Evolutionary conservation across 306 rosid species (phyloP).

Genomic region (Aeschynomene evenia): DNA sequence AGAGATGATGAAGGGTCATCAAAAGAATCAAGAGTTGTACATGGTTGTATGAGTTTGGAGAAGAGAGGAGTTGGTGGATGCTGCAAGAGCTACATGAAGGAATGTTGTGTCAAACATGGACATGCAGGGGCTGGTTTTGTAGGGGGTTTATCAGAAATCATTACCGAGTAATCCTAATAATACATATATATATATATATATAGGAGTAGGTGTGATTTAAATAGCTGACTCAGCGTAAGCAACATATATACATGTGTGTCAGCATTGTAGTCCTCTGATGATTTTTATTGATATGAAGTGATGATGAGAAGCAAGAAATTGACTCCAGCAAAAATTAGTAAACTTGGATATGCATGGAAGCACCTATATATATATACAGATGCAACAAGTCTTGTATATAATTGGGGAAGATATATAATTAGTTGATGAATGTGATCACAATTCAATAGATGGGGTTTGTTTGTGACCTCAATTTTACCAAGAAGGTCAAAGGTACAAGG

Average conservation of each 20-base stretch:
- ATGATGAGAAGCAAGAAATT: background rate
- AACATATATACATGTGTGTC: constrained; percentile 9
- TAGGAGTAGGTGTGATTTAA: constrained; percentile 28
- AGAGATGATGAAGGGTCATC: constrained; percentile 13
- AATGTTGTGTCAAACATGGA: constrained; percentile 61
- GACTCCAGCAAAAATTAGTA: background rate
- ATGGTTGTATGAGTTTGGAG: constrained; percentile 52
- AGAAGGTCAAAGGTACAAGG: background rate
- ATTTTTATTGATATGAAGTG: constrained; percentile 18
- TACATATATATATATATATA: too few relatives aligned
- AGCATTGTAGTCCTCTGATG: constrained; percentile 12
- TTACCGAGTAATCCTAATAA: too few relatives aligned
- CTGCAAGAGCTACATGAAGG: constrained; percentile 81
- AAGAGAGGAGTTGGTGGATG: constrained; percentile 68
- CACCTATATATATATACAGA: background rate
- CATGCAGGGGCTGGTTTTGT: constrained; percentile 45
- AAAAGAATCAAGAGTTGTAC: constrained; percentile 21
- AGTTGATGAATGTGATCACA: constrained; percentile 12
- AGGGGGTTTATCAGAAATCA: constrained; percentile 62
- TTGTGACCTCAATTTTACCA: constrained; percentile 21
- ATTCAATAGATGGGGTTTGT: too few relatives aligned
- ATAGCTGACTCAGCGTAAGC: constrained; percentile 21
- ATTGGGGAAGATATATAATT: background rate
- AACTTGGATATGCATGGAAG: too few relatives aligned
- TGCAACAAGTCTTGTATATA: constrained; percentile 11